Base-by-base conservation (phyloP, 352 stramenopile genomes). In the Phytophthora rubi region DNA sequence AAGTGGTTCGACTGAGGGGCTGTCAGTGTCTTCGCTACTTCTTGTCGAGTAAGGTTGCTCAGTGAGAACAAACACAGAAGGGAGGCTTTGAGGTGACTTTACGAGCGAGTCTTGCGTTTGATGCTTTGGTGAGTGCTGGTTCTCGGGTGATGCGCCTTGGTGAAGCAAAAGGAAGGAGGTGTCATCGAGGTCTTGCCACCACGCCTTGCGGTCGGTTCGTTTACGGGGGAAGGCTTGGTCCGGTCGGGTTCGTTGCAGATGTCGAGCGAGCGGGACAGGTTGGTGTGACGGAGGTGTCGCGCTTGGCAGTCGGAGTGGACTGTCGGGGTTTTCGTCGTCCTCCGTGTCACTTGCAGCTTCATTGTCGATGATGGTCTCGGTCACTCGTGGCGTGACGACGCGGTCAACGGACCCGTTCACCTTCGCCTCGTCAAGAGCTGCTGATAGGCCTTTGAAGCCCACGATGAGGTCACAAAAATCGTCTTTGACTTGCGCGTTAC, bases 381-480 rank as follows among this genome's bases (percentile, higher is more conserved):
- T 28, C 13, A 33, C 30, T 6, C 65, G 70, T 55, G 62, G 62
- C 16, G 53, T 68, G 1, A 77, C 18, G 4, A 77, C 39, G n/a
- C 65, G 59, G 0, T 77, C 70, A 2, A 13, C n/a, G 37, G 51
- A 59, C n/a, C 44, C 45, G 16, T 71, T 71, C 4, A 18, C 35
- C 23, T 67, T 52, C 1, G 64, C 26, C 23, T 71, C 53, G 16
- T 59, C 21, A 9, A 68, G 9, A 6, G 59, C 68, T 4, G 60
- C 49, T 33, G 55, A 61, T 23, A 65, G 48, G n/a, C 81, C 79
- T 59, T 51, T 59, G 62, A 82, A 91, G 1, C 82, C 81, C 2
- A 89, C 59, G n/a, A 92, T 71, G 15, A 90, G 65, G 68, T 92
- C 83, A 57, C 83, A 92, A 47, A 92, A 91, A 8, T 81, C 77